Percentiles rank a stretch among this genome's conserved stretches.
Evolutionary conservation across 805 yeast species (phyloP).

Genomic region (Candida vaughaniae): DNA sequence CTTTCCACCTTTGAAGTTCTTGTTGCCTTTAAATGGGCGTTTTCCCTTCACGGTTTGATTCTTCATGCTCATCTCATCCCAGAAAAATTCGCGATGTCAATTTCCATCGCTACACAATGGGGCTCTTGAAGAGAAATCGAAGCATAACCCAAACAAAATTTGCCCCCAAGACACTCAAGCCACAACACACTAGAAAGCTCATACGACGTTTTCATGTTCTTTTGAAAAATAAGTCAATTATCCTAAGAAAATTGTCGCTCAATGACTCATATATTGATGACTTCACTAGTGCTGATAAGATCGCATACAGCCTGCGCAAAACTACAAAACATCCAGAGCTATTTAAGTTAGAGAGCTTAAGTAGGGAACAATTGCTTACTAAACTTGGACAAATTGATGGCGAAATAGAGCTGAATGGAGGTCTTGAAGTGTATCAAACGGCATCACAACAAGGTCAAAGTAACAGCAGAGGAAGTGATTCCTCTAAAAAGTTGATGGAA

Average conservation of each 20-base stretch:
- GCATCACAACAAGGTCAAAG: constrained; percentile 89
- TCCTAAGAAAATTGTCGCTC: constrained; percentile 32
- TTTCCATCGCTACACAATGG: too few species aligned
- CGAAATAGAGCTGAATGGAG: constrained; percentile 68
- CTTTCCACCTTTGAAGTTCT: too few species aligned
- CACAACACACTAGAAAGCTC: constrained; percentile 66
- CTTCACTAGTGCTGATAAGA: background rate
- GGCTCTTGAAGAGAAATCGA: constrained; percentile 13
- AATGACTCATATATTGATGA: constrained; percentile 15
- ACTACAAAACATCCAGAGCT: background rate
- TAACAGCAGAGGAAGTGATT: constrained; percentile 81
- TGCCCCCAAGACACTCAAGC: constrained; percentile 55
- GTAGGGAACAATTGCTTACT: constrained; percentile 17
- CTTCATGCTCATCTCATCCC: too few species aligned
- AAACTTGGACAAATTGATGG: constrained; percentile 55
- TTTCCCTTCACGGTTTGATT: too few species aligned
- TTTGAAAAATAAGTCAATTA: constrained; percentile 50
- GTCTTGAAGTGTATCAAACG: constrained; percentile 72
- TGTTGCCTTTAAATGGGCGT: too few species aligned
- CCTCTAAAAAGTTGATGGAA: constrained; percentile 74
- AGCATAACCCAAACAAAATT: constrained; percentile 29
- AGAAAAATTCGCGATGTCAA: too few species aligned
- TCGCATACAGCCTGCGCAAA: constrained; percentile 8
- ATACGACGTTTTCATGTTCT: constrained; percentile 77
- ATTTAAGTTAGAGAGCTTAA: constrained; percentile 10